Conservation (phyloP, 192 early-diverging fungal genomes). For the Linnemannia elongata region DNA sequence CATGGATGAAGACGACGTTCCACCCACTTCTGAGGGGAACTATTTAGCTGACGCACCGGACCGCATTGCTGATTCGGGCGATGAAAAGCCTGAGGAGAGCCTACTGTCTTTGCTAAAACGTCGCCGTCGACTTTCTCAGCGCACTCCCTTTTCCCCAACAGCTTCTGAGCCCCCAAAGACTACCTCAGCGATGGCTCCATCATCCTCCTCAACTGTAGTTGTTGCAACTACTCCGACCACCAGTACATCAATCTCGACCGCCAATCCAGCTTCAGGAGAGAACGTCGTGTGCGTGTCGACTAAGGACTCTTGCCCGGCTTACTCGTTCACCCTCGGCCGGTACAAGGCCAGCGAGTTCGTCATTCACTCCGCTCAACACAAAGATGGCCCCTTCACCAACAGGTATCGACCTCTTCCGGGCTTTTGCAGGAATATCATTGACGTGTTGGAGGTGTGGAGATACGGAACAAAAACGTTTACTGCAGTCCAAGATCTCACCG, state of each 20-base stretch:
- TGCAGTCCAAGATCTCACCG: not conserved
- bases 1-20: not conserved
- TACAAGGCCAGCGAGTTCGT: not conserved
- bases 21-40: not conserved
- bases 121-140: not conserved
- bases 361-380: not conserved
- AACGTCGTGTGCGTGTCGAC: not conserved
- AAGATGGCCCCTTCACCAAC: not conserved
- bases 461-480: not conserved
- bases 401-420: not conserved
- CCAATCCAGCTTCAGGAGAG: not conserved
- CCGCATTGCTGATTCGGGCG: not conserved
- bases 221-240: not conserved
- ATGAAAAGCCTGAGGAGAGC: not conserved
- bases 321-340: not conserved
- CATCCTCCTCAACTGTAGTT: not conserved
- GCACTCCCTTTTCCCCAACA: not conserved
- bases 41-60: not conserved
- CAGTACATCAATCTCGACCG: not conserved
- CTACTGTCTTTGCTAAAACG: not conserved
- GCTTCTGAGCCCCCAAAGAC: not conserved
- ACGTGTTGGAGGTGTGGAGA: not conserved
- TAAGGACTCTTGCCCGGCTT: not conserved
- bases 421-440: not conserved
- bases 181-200: not conserved